Evolutionary conservation across 108 stramenopile genomes (phyloP), one percentile per base, ranked within the genome.

Genomic region (Cyclotella choctawhatcheeana): DNA sequence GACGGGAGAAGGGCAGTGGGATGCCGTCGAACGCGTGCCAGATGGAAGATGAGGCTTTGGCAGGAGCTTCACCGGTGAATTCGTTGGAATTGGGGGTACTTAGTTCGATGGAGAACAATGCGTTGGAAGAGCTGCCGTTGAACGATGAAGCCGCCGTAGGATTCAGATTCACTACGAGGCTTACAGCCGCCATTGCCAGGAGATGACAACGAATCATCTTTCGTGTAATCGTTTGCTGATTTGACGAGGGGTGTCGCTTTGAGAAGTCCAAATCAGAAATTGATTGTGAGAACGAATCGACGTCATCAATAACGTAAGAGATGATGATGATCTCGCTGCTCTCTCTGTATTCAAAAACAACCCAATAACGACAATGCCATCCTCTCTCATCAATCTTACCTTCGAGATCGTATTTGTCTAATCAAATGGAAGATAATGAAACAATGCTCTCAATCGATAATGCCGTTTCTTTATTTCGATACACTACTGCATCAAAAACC

Each of bases 11-110:
- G 17, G 64, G 55, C 32, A 73, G 45, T 26, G 63, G 73, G 32
- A 73, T 58, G 1, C 73, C 73, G 64, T 73, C 73, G 54, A 73
- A 56, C 21, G 63, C 62, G 31, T 64, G 51, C 72, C 72, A 73
- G 47, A 45, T 62, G 0, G 62, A 73, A 20, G n/a, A 34, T 35
- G 50, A 32, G 22, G 60, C 31, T 4, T 29, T 13, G 0, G 3
- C n/a, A 20, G 17, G 30, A 10, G 32, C 10, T 12, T 2, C 30
- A 20, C 32, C 2, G 34, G 20, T 32, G 52, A 18, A 45, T 45
- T 16, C n/a, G 18, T 4, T 45, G n/a, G n/a, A n/a, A 16, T 45
- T 45, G 18, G 1, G 16, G 44, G 44, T 18, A 45, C 18, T 18
- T 16, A 45, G 51, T 58, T 58, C 56, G 56, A 58, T 58, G 22